Percentiles rank a stretch among this genome's conserved stretches.
Conservation (phyloP, 495 filamentous ascomycete species). For the Parachaetomium inaequale region DNA sequence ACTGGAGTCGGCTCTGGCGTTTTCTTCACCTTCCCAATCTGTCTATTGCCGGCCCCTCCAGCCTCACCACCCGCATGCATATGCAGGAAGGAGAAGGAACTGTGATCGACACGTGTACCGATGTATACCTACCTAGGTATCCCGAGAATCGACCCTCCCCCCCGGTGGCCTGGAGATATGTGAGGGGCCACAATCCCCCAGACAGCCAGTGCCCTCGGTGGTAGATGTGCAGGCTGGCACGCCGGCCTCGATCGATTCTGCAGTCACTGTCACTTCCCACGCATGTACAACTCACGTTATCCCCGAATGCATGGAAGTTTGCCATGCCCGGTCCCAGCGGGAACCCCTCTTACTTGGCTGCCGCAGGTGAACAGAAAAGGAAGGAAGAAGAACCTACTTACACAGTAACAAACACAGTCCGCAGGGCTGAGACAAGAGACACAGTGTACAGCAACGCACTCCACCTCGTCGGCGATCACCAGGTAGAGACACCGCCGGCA, state of each 20-base stretch:
- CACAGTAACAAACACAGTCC: not conserved
- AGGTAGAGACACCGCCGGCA: not conserved
- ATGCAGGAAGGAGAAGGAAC: slow-evolving; percentile 4
- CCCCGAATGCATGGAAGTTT: not conserved
- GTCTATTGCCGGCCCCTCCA: not conserved
- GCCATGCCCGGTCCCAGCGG: not conserved
- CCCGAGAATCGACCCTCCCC: not conserved
- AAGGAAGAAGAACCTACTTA: not conserved
- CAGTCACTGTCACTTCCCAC: not conserved
- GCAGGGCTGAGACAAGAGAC: not conserved
- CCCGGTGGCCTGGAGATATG: not conserved
- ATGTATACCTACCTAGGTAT: not conserved
- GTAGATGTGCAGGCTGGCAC: not conserved
- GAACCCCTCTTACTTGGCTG: too few relatives aligned
- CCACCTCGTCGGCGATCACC: not conserved
- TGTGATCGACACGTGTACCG: not conserved
- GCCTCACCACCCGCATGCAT: not conserved
- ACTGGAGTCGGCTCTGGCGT: not conserved
- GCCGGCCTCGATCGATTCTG: not conserved
- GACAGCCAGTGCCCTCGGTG: not conserved
- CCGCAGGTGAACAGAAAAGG: not conserved
- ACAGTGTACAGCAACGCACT: not conserved
- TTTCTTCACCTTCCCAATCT: not conserved
- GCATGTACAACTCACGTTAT: not conserved
- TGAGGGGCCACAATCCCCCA: not conserved